Base-by-base conservation (phyloP, 306 rosid species). In the Purshia tridentata region DNA sequence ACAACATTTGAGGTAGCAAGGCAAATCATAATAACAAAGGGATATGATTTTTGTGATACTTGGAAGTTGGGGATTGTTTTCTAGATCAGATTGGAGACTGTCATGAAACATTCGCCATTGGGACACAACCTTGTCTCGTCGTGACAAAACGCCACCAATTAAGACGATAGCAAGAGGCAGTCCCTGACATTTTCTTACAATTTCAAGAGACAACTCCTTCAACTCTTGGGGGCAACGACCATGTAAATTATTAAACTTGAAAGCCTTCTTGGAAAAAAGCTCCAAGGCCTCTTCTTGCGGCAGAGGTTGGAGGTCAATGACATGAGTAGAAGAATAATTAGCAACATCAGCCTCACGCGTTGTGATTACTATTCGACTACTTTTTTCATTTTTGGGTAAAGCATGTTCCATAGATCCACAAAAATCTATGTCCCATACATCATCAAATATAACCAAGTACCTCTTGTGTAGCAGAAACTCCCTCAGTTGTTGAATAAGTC, bases 1-100 rank as follows among this genome's bases (percentile, higher is more conserved):
- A 51, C 83, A 79, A 0, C 59, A 73, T 20, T 73, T 79, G 40
- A 79, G 75, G 50, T 79, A 18, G 8, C 69, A 62, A 4, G 83
- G 83, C 47, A 74, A 45, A 16, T 79, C 61, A 37, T 79, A 37
- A 46, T 68, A 79, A 51, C 72, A 47, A 1, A 56, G 9, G 6
- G 52, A 64, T 9, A 78, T 2, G 14, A 72, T 78, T 55, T 52
- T 72, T 37, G 11, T 8, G 22, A 78, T 37, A 19, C 48, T 65
- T 14, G 45, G 6, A 6, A 78, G 73, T 9, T 72, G 73, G 6
- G 65, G 46, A 49, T 72, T 66, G 3, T 10, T 48, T 41, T 66
- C 69, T 15, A 78, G 40, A 55, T 72, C 78, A 0, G 41, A 65
- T n/a, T 47, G 72, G 11, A 78, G 10, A 39, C 69, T 66, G 6